Evolutionary conservation across 345 rosid species (phyloP), one percentile per base, ranked within the genome.

Genomic region (Populus ilicifolia): DNA sequence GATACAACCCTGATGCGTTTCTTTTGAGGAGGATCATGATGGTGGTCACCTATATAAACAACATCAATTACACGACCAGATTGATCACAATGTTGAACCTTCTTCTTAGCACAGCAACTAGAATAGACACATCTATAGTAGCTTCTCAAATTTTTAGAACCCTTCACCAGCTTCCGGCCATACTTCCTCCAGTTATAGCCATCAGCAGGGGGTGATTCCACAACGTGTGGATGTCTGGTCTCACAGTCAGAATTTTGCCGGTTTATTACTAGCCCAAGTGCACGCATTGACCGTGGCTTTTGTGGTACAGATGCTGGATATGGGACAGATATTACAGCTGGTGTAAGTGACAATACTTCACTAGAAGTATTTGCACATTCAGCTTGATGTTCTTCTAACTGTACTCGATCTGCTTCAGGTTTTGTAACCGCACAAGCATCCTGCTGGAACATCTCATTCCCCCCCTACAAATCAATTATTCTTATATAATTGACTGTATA

Each of bases 101-200:
- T 81, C 76, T 81, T 81, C 79, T 80, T 80, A 2, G 76, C 77
- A 27, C 29, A 18, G 78, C 84, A 81, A 63, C 36, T 62, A 38
- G 61, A 69, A 73, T 46, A 30, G n/a, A 80, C 36, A 74, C 84
- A 81, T 70, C 67, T 81, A 38, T 72, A 81, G 77, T 81, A 81
- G 78, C 84, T 77, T 69, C 78, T 69, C 3, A 66, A 81, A 63
- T 52, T 68, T 3, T 69, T 56, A 25, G 84, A 72, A 62, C 67
- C 50, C 80, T 77, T 81, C 75, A 81, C 59, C 56, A 62, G 78
- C 80, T 81, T 81, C 74, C 69, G 77, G 39, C 84, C 84, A 63
- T 81, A 81, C 67, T 81, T 81, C 67, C 84, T 77, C 84, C 84
- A 81, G 39, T 74, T 73, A 81, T 73, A 77, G 48, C 76, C 80